Conservation (phyloP, 257 asterid genomes). For the Anisodus tanguticus region DNA sequence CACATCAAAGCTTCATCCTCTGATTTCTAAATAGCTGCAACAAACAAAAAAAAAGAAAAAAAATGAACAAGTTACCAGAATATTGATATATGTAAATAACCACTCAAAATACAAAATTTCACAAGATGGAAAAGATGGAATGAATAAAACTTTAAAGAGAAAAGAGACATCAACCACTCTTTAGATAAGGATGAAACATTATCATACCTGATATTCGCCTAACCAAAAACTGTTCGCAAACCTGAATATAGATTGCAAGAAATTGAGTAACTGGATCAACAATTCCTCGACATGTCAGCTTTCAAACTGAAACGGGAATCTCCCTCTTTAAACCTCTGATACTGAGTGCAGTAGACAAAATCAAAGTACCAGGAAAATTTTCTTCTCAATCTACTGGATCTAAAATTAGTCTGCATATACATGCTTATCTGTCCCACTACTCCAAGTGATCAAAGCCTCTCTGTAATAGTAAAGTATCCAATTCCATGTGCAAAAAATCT, state of each 20-base stretch:
- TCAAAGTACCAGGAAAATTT: neutral
- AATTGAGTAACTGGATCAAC: neutral
- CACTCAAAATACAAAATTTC: neutral
- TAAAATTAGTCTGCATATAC: neutral
- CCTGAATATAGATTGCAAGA: neutral
- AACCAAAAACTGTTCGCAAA: neutral
- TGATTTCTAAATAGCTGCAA: neutral
- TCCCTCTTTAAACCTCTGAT: neutral
- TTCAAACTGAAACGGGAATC: neutral
- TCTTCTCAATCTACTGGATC: neutral
- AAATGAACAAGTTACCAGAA: neutral
- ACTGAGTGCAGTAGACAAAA: neutral
- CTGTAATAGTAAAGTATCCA: neutral
- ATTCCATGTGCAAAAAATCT: neutral
- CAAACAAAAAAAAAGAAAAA: neutral
- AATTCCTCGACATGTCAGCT: neutral
- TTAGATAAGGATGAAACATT: neutral
- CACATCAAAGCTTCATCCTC: neutral
- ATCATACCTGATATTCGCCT: neutral
- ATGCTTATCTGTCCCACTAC: neutral
- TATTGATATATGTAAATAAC: neutral
- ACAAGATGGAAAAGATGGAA: neutral
- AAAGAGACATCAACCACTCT: neutral
- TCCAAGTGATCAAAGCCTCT: neutral
- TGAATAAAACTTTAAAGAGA: too few species aligned